phyloP scores from a whole-genome alignment of 352 stramenopile genomes.

The Phytophthora sp. region DNA sequence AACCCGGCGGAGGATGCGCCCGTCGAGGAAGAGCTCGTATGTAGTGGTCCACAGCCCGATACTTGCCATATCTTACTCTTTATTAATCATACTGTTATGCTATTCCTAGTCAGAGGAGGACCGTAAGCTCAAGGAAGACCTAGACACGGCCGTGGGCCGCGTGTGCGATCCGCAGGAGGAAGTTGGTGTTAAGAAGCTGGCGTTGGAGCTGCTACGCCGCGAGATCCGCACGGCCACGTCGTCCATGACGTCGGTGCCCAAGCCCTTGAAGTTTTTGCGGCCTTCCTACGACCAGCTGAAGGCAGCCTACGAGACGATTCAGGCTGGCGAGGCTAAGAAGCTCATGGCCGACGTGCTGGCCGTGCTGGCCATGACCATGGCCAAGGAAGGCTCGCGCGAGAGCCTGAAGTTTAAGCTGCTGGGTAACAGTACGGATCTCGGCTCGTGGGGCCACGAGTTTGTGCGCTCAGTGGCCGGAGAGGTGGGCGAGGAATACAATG shows the following conservation, averaged over 20 bases:
- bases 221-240: constrained; percentile 97
- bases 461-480: constrained; percentile 97
- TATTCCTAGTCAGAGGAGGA: constrained; percentile 88
- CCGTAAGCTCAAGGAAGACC: constrained; percentile 92
- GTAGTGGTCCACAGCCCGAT: constrained; percentile 15
- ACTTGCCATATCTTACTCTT: background rate
- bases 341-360: constrained; percentile 89
- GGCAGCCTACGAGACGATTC: constrained; percentile 60
- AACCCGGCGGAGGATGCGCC: constrained; percentile 39
- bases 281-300: constrained; percentile 97
- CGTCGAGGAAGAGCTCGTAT: constrained; percentile 73
- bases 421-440: constrained; percentile 92
- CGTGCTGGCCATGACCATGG: constrained; percentile 99
- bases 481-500: constrained; percentile 95
- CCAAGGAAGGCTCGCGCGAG: constrained; percentile 91
- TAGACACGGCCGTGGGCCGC: constrained; percentile 88
- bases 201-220: constrained; percentile 96
- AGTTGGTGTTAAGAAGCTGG: constrained; percentile 81
- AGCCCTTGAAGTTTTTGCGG: constrained; percentile 99
- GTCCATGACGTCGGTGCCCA: constrained; percentile 99
- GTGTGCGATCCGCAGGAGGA: constrained; percentile 72
- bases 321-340: constrained; percentile 69
- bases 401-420: constrained; percentile 92
- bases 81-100: constrained; percentile 1
- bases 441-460: constrained; percentile 99